These are phyloP conservation scores for Cladobotryum protrusum DNA, from an alignment of 2,329 filamentous ascomycete species.

Conservation along the genomic window DNA sequence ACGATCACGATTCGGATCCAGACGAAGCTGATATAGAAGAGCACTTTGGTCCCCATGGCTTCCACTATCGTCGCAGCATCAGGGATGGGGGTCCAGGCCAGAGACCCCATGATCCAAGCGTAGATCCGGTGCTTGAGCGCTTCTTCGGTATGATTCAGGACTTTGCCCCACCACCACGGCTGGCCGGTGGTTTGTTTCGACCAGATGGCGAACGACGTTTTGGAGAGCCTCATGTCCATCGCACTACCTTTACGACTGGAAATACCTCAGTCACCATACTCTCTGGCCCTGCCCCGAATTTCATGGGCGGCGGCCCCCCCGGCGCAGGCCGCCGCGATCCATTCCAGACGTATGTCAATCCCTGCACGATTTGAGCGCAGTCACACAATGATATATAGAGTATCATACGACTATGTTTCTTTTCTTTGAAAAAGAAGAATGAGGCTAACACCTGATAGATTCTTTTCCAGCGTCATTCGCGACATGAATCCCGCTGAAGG, in stretches of 20 bases:
- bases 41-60: constrained; percentile 37
- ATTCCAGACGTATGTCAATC: constrained; percentile 43
- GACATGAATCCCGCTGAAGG: constrained; percentile 28
- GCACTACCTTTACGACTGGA: constrained; percentile 33
- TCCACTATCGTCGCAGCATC: constrained; percentile 34
- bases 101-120: constrained; percentile 26
- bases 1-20: constrained; percentile 42
- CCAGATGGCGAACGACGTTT: constrained; percentile 15
- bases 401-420: neutral
- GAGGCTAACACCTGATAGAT: constrained; percentile 31
- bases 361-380: too few species aligned
- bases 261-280: constrained; percentile 45
- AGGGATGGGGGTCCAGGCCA: constrained; percentile 18
- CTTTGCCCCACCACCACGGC: constrained; percentile 18
- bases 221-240: constrained; percentile 26
- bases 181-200: constrained; percentile 12
- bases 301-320: constrained; percentile 2
- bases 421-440: neutral
- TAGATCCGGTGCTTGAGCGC: constrained; percentile 34
- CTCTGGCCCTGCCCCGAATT: constrained; percentile 27
- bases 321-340: constrained; percentile 27
- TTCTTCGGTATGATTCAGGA: constrained; percentile 41
- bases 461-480: constrained; percentile 42
- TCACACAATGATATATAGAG: neutral
- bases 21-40: constrained; percentile 55